A percentile compares a stretch with the other conserved stretches of the same genome.
Evolutionary conservation across 2,329 filamentous ascomycete genomes (phyloP).

Genomic region (Bipolaris bicolor): DNA sequence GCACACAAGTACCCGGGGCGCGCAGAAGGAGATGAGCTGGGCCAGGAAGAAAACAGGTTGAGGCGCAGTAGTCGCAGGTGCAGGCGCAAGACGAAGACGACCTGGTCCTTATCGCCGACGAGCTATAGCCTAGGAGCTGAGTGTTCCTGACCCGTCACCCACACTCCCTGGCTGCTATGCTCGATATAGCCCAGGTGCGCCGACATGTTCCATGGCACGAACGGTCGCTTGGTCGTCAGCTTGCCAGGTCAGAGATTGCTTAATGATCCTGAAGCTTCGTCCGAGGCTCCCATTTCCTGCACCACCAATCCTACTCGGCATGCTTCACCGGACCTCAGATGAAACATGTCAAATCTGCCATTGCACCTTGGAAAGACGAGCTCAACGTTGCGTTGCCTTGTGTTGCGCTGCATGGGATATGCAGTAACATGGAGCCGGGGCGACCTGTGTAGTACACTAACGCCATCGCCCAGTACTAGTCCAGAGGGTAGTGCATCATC

Average conservation of each 20-base stretch:
- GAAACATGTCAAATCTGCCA: conserved; percentile 27
- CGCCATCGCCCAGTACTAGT: conserved; percentile 20
- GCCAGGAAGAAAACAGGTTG: conserved; percentile 1
- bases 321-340: conserved; percentile 14
- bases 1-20: neutral
- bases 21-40: neutral
- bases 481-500: conserved; percentile 16
- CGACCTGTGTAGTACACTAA: conserved; percentile 11
- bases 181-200: conserved; percentile 24
- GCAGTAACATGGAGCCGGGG: neutral
- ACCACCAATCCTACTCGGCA: conserved; percentile 28
- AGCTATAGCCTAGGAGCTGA: conserved; percentile 13
- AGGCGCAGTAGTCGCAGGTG: conserved; percentile 3
- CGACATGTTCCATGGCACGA: conserved; percentile 33
- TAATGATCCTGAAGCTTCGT: conserved; percentile 25
- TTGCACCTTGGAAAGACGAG: conserved; percentile 21
- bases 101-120: conserved; percentile 3
- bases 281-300: conserved; percentile 17
- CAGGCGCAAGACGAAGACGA: neutral
- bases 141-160: conserved; percentile 22
- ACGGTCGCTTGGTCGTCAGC: conserved; percentile 38
- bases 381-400: conserved; percentile 16
- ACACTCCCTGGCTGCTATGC: conserved; percentile 30
- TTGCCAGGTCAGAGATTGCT: conserved; percentile 42
- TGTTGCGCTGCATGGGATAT: conserved; percentile 15